Conservation (phyloP, 2,329 filamentous ascomycete species). For the Xylaria sp. region DNA sequence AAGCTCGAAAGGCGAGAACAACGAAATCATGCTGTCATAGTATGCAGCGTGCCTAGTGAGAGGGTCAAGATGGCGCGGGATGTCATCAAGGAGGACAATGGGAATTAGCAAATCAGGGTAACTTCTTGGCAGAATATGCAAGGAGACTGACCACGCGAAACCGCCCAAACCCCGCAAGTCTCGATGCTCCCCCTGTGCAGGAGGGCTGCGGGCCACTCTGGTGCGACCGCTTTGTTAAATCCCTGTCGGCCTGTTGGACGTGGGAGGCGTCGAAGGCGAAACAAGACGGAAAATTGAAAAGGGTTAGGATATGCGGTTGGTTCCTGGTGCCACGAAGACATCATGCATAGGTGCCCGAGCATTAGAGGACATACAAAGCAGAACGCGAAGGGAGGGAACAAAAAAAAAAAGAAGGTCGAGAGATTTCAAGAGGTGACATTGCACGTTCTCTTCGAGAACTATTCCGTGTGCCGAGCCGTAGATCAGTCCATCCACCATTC, state of each 20-base stretch:
- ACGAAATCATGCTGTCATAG: conserved; percentile 31
- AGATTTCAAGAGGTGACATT: background rate
- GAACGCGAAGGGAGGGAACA: background rate
- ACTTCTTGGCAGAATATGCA: conserved; percentile 26
- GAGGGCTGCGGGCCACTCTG: conserved; percentile 24
- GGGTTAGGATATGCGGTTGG: conserved; percentile 9
- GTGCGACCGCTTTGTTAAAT: conserved; percentile 21
- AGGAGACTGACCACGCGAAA: conserved; percentile 28
- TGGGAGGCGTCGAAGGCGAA: conserved; percentile 9
- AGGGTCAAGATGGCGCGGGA: conserved; percentile 25
- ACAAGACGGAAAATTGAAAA: conserved; percentile 11
- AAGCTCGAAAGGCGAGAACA: conserved; percentile 24
- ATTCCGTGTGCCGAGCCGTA: conserved; percentile 19
- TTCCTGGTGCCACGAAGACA: conserved; percentile 28
- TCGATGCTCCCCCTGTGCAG: conserved; percentile 9
- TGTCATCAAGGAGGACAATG: conserved; percentile 22
- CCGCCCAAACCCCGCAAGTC: conserved; percentile 27
- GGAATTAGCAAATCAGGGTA: conserved; percentile 29
- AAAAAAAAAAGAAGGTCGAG: background rate
- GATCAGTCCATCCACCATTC: conserved; percentile 16
- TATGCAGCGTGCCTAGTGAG: conserved; percentile 20
- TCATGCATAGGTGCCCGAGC: conserved; percentile 30
- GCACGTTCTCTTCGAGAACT: conserved; percentile 19
- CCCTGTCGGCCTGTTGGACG: conserved; percentile 16
- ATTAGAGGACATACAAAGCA: background rate